These are phyloP conservation scores for Gossypium raimondii DNA, from an alignment of 345 rosid genomes.

Conservation along the genomic window DNA sequence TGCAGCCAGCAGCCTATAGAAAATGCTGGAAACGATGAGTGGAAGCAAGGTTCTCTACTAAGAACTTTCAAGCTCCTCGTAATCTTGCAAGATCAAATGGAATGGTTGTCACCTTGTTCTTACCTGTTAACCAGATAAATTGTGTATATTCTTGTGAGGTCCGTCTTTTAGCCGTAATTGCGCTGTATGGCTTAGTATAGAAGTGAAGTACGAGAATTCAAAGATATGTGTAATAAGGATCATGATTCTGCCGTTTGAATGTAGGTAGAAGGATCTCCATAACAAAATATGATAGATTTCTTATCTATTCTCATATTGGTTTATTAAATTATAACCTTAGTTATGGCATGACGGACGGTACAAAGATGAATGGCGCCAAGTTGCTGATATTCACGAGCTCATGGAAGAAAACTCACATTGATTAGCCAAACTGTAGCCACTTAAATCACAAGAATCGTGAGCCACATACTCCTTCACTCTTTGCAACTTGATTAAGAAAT, in stretches of 20 bases:
- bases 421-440: background rate
- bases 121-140: background rate
- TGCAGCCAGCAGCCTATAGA: conserved; percentile 13
- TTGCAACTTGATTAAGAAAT: too few species aligned
- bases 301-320: conserved; percentile 7
- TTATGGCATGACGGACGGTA: background rate
- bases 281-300: conserved; percentile 4
- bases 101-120: background rate
- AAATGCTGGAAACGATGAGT: background rate
- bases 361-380: background rate
- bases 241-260: conserved; percentile 2
- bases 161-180: conserved; percentile 10
- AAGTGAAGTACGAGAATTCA: conserved; percentile 10
- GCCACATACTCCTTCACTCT: too few species aligned
- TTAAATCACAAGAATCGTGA: too few species aligned
- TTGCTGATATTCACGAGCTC: conserved; percentile 8
- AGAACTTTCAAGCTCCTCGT: background rate
- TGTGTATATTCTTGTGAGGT: conserved; percentile 23
- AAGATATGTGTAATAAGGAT: conserved; percentile 39
- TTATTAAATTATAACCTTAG: background rate
- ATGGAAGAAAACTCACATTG: background rate
- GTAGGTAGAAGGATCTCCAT: conserved; percentile 12
- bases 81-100: background rate
- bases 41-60: conserved; percentile 15
- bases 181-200: conserved; percentile 1